A percentile compares a stretch with the other conserved stretches of the same genome.
Evolutionary conservation across 2,329 filamentous ascomycete genomes (phyloP).

Genomic region (Sclerotinia spermophila): DNA sequence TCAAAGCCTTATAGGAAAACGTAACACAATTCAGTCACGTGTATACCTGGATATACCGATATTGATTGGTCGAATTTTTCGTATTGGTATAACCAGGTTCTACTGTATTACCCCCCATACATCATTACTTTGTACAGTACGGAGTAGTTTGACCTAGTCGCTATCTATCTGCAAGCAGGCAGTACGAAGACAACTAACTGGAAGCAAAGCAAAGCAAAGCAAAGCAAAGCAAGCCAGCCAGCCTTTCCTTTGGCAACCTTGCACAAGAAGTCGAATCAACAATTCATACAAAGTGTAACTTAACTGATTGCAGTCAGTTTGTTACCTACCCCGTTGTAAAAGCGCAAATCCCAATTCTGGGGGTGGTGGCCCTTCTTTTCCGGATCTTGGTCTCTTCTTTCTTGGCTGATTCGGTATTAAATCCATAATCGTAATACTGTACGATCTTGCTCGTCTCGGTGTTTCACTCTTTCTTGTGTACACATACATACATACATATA

Average conservation of each 20-base stretch:
- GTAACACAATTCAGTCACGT: no score
- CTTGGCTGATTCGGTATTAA: background rate
- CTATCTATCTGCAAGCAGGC: slow-evolving; percentile 6
- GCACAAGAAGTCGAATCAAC: background rate
- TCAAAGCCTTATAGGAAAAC: no score
- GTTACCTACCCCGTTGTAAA: background rate
- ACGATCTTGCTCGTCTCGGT: background rate
- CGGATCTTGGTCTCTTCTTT: background rate
- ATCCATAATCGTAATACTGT: background rate
- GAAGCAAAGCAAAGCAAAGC: background rate
- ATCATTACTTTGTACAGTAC: background rate
- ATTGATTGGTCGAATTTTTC: no score
- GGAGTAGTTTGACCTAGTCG: background rate
- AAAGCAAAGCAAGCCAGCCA: background rate
- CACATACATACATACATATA: background rate
- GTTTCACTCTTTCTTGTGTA: background rate
- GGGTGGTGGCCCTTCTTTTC: background rate
- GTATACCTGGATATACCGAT: no score
- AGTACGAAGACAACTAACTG: background rate
- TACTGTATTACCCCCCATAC: background rate
- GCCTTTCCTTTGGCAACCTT: background rate
- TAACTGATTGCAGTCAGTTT: background rate
- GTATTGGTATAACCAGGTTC: no score
- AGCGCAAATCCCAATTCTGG: slow-evolving; percentile 11
- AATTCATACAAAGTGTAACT: background rate